phyloP scores from a whole-genome alignment of 345 rosid species.

The Populus deltoides region DNA sequence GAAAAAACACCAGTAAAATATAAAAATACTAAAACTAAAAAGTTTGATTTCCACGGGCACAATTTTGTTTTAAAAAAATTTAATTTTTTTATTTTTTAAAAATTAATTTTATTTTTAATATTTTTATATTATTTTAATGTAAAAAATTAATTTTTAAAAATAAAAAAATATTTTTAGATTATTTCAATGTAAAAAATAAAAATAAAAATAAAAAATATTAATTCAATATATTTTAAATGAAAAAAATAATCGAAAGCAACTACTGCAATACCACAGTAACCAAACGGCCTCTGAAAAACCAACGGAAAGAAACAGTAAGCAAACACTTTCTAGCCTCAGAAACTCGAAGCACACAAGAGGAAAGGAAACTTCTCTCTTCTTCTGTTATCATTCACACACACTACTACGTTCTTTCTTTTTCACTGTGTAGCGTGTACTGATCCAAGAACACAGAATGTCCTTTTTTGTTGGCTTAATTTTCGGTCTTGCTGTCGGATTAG shows the following conservation, averaged over 20 bases:
- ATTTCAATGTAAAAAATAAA: no score
- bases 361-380: neutral
- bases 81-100: no score
- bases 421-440: neutral
- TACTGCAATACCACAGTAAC: no score
- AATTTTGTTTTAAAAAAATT: no score
- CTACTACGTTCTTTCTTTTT: neutral
- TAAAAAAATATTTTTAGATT: no score
- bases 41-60: neutral
- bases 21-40: neutral
- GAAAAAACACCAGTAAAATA: neutral
- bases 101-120: no score
- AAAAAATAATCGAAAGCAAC: neutral
- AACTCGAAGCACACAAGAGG: neutral
- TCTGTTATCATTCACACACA: neutral
- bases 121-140: no score
- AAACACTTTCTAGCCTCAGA: neutral
- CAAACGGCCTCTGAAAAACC: neutral
- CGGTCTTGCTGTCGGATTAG: slow-evolving; percentile 66
- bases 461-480: slow-evolving; percentile 65
- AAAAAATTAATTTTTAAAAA: no score
- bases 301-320: neutral
- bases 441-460: slow-evolving; percentile 15
- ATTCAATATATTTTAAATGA: no score
- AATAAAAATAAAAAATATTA: no score